These are phyloP conservation scores for Cardamine chenopodiifolia DNA, from an alignment of 345 rosid genomes.

Conservation along the genomic window DNA sequence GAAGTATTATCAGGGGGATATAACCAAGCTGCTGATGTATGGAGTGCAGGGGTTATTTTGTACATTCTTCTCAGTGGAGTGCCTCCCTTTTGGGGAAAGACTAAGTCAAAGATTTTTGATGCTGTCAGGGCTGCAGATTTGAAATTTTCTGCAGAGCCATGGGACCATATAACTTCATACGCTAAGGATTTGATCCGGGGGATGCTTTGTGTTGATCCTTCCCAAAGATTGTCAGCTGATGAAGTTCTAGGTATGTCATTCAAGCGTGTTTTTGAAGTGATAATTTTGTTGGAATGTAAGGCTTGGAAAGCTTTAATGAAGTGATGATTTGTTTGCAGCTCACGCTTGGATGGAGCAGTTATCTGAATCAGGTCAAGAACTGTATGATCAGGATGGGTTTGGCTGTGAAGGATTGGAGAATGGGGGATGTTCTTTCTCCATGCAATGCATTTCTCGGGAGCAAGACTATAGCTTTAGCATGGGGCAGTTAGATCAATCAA, in stretches of 20 bases:
- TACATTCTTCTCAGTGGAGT: constrained; percentile 71
- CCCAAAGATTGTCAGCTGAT: constrained; percentile 64
- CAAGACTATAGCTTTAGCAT: constrained; percentile 67
- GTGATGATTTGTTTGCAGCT: constrained; percentile 46
- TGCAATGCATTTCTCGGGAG: constrained; percentile 42
- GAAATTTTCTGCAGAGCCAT: constrained; percentile 63
- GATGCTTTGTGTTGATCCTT: constrained; percentile 80
- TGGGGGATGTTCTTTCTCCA: constrained; percentile 51
- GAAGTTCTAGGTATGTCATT: constrained; percentile 63
- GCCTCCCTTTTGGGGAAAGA: constrained; percentile 83
- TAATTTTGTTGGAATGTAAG: background rate
- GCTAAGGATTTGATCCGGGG: constrained; percentile 68
- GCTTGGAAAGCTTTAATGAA: background rate
- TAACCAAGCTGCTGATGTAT: constrained; percentile 73
- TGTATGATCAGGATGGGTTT: constrained; percentile 41
- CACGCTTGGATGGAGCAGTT: constrained; percentile 73
- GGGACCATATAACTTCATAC: constrained; percentile 64
- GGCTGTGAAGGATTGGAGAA: constrained; percentile 45
- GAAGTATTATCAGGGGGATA: constrained; percentile 74
- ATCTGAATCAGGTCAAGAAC: constrained; percentile 45
- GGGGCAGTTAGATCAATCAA: constrained; percentile 42
- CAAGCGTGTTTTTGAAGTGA: background rate
- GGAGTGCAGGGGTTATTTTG: constrained; percentile 81
- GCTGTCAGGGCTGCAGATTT: constrained; percentile 84
- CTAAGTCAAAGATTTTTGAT: constrained; percentile 78